phyloP scores from a whole-genome alignment of 441 rosid genomes.

The Sinapis alba region DNA sequence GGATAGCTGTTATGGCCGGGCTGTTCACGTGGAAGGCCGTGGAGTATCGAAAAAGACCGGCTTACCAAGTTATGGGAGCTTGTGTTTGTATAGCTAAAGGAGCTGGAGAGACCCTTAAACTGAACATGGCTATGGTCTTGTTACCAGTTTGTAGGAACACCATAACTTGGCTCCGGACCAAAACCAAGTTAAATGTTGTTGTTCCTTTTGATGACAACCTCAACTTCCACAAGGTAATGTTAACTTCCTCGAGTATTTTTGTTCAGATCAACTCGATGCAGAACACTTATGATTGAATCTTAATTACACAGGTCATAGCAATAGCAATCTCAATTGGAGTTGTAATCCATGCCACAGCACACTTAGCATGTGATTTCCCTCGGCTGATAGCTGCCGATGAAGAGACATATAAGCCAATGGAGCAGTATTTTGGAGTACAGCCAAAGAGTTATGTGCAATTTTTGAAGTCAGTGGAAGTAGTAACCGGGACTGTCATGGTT shows the following conservation, averaged over 20 bases:
- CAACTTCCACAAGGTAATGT: slow-evolving; percentile 63
- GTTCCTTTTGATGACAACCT: slow-evolving; percentile 73
- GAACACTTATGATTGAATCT: slow-evolving; percentile 8
- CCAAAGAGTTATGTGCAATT: slow-evolving; percentile 49
- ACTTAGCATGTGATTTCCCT: slow-evolving; percentile 65
- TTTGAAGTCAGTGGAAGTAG: slow-evolving; percentile 53
- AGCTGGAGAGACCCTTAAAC: slow-evolving; percentile 69
- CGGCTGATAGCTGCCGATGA: slow-evolving; percentile 49
- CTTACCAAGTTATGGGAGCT: slow-evolving; percentile 53
- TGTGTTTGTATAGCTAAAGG: slow-evolving; percentile 73
- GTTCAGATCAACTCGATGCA: not conserved
- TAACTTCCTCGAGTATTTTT: not conserved
- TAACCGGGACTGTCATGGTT: slow-evolving; percentile 58
- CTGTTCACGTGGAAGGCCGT: slow-evolving; percentile 56
- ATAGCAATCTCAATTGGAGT: slow-evolving; percentile 53
- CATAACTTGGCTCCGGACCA: slow-evolving; percentile 69
- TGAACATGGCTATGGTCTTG: slow-evolving; percentile 67
- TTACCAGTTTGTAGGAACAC: slow-evolving; percentile 69
- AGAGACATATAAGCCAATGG: slow-evolving; percentile 50
- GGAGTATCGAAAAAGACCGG: slow-evolving; percentile 48
- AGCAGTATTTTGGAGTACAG: slow-evolving; percentile 48
- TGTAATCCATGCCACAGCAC: slow-evolving; percentile 49
- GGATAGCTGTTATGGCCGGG: slow-evolving; percentile 52
- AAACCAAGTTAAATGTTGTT: slow-evolving; percentile 46
- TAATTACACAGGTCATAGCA: slow-evolving; percentile 56